Conservation (phyloP, 148 eudicot species). For the Cornus suecica region DNA sequence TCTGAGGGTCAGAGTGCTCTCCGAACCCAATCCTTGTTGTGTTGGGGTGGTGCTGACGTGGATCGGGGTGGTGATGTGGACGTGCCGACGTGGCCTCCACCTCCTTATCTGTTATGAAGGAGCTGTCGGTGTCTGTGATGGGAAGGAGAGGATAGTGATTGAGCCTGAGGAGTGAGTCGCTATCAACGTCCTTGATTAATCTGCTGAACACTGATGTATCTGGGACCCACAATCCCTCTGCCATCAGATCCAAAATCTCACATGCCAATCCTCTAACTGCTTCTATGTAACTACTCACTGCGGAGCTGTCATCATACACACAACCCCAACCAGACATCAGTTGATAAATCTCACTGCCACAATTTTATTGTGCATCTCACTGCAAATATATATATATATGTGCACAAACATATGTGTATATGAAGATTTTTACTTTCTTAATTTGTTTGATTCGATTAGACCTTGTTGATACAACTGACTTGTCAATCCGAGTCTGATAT, state of each 20-base stretch:
- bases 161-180: constrained; percentile 50
- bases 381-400: too few species aligned
- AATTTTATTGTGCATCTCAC: too few species aligned
- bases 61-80: not conserved
- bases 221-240: constrained; percentile 31
- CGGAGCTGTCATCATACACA: constrained; percentile 21
- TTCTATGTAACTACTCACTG: constrained; percentile 32
- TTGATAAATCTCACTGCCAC: too few species aligned
- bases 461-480: constrained; percentile 9
- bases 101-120: constrained; percentile 5
- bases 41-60: not conserved
- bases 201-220: constrained; percentile 23
- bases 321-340: not conserved
- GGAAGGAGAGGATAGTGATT: constrained; percentile 53
- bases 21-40: constrained; percentile 33
- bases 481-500: not conserved
- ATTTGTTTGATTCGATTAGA: constrained; percentile 24
- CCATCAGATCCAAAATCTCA: constrained; percentile 42
- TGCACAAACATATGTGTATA: not conserved
- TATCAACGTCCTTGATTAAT: constrained; percentile 31
- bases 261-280: constrained; percentile 43
- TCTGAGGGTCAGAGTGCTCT: constrained; percentile 55
- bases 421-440: not conserved
- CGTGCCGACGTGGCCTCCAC: constrained; percentile 30
- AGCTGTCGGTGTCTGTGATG: constrained; percentile 1